Percentiles rank a stretch among this genome's conserved stretches.
phyloP scores from a whole-genome alignment of 2,329 filamentous ascomycete genomes.

The Aspergillus proliferans region DNA sequence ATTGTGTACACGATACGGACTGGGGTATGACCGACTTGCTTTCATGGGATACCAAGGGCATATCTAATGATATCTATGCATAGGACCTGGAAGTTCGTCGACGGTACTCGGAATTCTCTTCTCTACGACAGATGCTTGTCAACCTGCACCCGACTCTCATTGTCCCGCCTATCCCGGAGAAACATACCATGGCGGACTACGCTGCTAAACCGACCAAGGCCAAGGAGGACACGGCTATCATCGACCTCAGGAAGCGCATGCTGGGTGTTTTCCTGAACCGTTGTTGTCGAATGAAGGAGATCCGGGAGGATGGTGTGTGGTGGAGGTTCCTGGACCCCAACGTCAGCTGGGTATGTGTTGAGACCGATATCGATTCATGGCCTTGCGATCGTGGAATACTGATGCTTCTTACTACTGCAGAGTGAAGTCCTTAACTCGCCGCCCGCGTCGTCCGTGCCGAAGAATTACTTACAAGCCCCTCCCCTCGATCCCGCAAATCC shows the following conservation, averaged over 20 bases:
- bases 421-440: conserved; percentile 92
- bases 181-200: conserved; percentile 98
- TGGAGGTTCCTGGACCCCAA: conserved; percentile 98
- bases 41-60: conserved; percentile 3
- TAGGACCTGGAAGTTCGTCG: conserved; percentile 93
- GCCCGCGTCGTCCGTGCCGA: conserved; percentile 84
- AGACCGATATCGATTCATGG: neutral
- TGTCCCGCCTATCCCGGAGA: conserved; percentile 95
- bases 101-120: conserved; percentile 94
- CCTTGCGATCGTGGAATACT: conserved; percentile 10
- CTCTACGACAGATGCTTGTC: conserved; percentile 78
- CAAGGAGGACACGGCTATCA: conserved; percentile 95
- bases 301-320: conserved; percentile 89
- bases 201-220: conserved; percentile 96
- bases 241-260: conserved; percentile 95
- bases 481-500: conserved; percentile 92
- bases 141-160: conserved; percentile 91
- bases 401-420: conserved; percentile 42
- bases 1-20: conserved; percentile 98
- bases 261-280: conserved; percentile 89
- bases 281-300: conserved; percentile 85
- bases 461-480: conserved; percentile 90
- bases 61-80: conserved; percentile 1
- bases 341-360: conserved; percentile 78
- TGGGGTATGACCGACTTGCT: conserved; percentile 55